Base-by-base conservation (phyloP, 2,329 filamentous ascomycete species). In the Hypoxylon sp. region DNA sequence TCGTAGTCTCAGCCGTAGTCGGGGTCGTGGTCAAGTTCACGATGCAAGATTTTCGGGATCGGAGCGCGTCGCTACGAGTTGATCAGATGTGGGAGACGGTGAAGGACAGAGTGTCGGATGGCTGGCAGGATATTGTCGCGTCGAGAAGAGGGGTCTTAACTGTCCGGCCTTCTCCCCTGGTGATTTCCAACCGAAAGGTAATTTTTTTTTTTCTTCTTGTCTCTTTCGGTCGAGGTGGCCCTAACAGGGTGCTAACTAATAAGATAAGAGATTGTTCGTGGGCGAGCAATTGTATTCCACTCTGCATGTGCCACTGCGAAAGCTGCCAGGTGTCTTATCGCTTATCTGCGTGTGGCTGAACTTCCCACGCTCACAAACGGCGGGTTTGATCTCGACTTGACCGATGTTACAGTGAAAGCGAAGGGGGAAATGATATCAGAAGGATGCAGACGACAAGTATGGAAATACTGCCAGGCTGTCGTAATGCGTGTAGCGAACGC, bases 271-370 rank as follows among this genome's bases (percentile, higher is more conserved):
- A 52, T 50, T 49, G 48, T 56, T 59, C 18, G 29, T 46, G 21
- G 57, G 43, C 52, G 37, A 60, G 45, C 37, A 45, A n/a, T n/a
- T n/a, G n/a, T n/a, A 51, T 52, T 57, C 45, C 48, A 33, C 52
- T 42, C 46, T 52, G 47, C 11, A 51, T 24, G 31, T 17, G 42
- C n/a, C n/a, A n/a, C n/a, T n/a, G n/a, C n/a, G n/a, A n/a, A 47
- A 59, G 40, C 46, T 67, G 66, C 65, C 67, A 69, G 58, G 52
- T 69, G 66, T 62, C 63, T 69, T 65, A 66, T 65, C 65, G 43
- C 6, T 57, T 64, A 63, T 64, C 59, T 60, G 53, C 63, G 66
- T 58, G 57, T 64, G 57, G 58, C 49, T 42, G 27, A 37, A 37
- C 17, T 21, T 15, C 13, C 4, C 2, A 41, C 17, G 11, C 7